Evolutionary conservation across 768 basidiomycete genomes (phyloP).

Genomic region (Podaxis sp.): DNA sequence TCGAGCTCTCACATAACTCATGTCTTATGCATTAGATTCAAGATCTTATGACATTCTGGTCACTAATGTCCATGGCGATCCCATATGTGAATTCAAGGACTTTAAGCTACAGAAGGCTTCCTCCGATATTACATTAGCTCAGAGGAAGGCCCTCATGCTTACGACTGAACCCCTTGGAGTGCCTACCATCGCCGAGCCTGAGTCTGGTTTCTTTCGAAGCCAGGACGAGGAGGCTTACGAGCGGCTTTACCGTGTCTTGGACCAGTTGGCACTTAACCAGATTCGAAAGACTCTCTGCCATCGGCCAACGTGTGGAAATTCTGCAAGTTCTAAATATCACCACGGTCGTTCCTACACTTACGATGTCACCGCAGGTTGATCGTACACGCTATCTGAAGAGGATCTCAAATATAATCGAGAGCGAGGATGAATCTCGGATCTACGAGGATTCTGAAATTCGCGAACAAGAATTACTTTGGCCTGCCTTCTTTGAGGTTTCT

Average conservation of each 20-base stretch:
- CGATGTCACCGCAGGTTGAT: background rate
- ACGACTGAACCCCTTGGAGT: background rate
- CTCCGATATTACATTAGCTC: background rate
- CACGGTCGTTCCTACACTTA: background rate
- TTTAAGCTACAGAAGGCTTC: background rate
- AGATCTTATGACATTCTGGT: background rate
- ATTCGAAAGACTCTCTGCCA: background rate
- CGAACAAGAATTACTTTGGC: background rate
- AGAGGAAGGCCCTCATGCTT: background rate
- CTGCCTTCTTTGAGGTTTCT: constrained; percentile 3
- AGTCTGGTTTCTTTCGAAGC: background rate
- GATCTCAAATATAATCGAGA: background rate
- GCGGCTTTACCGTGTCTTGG: background rate
- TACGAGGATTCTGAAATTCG: background rate
- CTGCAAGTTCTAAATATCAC: background rate
- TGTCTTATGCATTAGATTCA: background rate
- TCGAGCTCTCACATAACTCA: background rate
- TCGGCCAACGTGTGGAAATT: background rate
- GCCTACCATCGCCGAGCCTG: background rate
- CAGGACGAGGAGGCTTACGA: background rate
- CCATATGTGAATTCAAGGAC: background rate
- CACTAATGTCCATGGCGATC: background rate
- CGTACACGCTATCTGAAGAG: constrained; percentile 4
- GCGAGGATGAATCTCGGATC: background rate
- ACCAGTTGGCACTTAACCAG: background rate